phyloP scores from a whole-genome alignment of 768 basidiomycete species.

The Lactarius pseudohatsudake region DNA sequence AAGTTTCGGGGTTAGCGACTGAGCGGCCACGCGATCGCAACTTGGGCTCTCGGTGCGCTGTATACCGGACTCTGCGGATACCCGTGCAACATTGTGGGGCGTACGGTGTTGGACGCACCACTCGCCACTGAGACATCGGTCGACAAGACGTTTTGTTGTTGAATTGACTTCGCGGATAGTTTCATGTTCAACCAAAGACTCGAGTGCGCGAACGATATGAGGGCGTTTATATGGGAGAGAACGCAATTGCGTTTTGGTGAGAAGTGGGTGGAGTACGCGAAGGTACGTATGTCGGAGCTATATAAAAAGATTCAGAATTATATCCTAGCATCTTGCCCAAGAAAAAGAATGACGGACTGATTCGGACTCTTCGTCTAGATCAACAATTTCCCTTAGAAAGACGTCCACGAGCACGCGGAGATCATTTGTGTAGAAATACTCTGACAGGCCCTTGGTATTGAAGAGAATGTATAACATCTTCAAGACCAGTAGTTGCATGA shows the following conservation, averaged over 20 bases:
- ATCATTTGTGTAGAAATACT: conserved; percentile 99
- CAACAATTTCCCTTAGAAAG: conserved; percentile 89
- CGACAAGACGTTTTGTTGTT: conserved; percentile 89
- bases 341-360: conserved; percentile 55
- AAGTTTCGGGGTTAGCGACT: conserved; percentile 25
- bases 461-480: conserved; percentile 95
- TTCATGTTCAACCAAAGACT: conserved; percentile 70
- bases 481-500: conserved; percentile 91
- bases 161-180: conserved; percentile 79
- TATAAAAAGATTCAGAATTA: background rate
- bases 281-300: conserved; percentile 95
- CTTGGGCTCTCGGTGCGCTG: conserved; percentile 30
- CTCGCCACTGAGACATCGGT: conserved; percentile 81
- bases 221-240: conserved; percentile 86
- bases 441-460: conserved; percentile 87
- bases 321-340: background rate
- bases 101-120: conserved; percentile 79
- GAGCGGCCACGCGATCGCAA: conserved; percentile 37
- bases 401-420: conserved; percentile 95
- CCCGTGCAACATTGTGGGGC: conserved; percentile 21
- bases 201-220: conserved; percentile 81
- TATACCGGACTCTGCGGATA: conserved; percentile 26
- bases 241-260: conserved; percentile 91
- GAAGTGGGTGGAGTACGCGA: conserved; percentile 91
- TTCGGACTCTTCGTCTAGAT: conserved; percentile 92